phyloP scores from a whole-genome alignment of 2,329 filamentous ascomycete genomes.

The Aspergillus pseudotamarii region DNA sequence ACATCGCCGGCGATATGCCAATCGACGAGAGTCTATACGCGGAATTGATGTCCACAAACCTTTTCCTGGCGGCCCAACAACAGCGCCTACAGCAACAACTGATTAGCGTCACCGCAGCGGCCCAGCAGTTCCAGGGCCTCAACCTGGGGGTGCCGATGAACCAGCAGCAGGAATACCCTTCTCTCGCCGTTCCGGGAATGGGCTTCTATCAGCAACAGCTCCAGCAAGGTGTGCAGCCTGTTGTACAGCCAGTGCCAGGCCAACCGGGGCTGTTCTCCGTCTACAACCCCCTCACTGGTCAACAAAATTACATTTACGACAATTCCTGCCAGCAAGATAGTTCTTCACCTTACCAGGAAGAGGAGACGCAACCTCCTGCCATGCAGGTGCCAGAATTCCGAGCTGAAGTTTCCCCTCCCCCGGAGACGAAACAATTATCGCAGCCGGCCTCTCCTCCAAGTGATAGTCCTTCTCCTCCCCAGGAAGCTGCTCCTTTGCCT shows the following conservation, averaged over 20 bases:
- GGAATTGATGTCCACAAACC: slow-evolving; percentile 85
- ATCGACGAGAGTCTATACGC: slow-evolving; percentile 87
- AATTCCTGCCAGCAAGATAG: slow-evolving; percentile 58
- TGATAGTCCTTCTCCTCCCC: slow-evolving; percentile 68
- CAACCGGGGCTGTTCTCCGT: slow-evolving; percentile 79
- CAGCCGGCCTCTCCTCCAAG: slow-evolving; percentile 65
- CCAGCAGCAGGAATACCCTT: slow-evolving; percentile 55
- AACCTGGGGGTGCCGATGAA: slow-evolving; percentile 59
- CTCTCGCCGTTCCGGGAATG: slow-evolving; percentile 56
- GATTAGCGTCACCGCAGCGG: slow-evolving; percentile 77
- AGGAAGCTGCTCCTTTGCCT: slow-evolving; percentile 73
- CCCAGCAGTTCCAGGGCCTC: slow-evolving; percentile 79
- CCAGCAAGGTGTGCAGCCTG: slow-evolving; percentile 66
- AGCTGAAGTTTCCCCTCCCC: slow-evolving; percentile 80
- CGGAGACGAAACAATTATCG: slow-evolving; percentile 65
- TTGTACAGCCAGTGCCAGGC: slow-evolving; percentile 63
- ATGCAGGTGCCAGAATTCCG: slow-evolving; percentile 66
- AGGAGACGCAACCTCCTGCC: slow-evolving; percentile 50
- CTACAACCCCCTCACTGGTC: slow-evolving; percentile 83
- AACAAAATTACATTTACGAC: slow-evolving; percentile 79
- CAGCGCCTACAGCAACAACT: slow-evolving; percentile 94
- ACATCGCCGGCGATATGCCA: slow-evolving; percentile 68
- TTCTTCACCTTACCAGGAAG: slow-evolving; percentile 33
- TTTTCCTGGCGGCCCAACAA: slow-evolving; percentile 92
- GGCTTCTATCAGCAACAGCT: slow-evolving; percentile 68